Evolutionary conservation across 768 basidiomycete species (phyloP).

Genomic region (Hericium rajendrae): DNA sequence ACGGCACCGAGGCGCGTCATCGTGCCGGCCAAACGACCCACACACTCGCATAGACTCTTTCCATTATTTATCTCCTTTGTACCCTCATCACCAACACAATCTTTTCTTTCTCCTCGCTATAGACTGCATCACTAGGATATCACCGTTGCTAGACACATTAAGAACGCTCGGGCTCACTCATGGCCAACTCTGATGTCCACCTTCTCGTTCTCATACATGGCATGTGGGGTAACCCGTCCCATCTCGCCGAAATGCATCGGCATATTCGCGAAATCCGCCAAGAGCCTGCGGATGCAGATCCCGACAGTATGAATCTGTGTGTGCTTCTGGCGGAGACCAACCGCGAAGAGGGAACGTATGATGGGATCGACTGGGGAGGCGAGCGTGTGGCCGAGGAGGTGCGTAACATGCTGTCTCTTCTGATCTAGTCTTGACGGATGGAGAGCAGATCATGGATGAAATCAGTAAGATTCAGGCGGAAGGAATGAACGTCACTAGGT

Average conservation of each 20-base stretch:
- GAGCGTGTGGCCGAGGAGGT: slow-evolving; percentile 79
- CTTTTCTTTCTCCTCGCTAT: too few species aligned
- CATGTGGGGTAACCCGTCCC: slow-evolving; percentile 74
- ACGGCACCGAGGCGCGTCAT: too few species aligned
- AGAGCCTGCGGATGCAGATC: slow-evolving; percentile 14
- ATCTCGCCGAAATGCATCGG: slow-evolving; percentile 50
- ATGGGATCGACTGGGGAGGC: slow-evolving; percentile 78
- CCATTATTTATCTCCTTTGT: too few species aligned
- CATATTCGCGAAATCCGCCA: slow-evolving; percentile 38
- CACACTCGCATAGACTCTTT: too few species aligned
- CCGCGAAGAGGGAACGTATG: slow-evolving; percentile 59
- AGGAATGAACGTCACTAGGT: slow-evolving; percentile 51
- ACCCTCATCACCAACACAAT: too few species aligned
- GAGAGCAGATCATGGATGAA: slow-evolving; percentile 43
- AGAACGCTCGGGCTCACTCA: background rate
- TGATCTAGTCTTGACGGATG: background rate
- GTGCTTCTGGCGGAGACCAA: slow-evolving; percentile 62
- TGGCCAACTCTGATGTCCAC: slow-evolving; percentile 1
- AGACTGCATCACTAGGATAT: too few species aligned
- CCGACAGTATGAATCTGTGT: slow-evolving; percentile 39
- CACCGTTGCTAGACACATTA: too few species aligned
- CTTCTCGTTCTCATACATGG: slow-evolving; percentile 37
- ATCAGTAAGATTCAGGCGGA: slow-evolving; percentile 41
- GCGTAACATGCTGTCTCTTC: background rate
- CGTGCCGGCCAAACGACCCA: too few species aligned